Evolutionary conservation across 2,329 filamentous ascomycete species (phyloP), one percentile per base, ranked within the genome.

Genomic region (Colletotrichum musicola): DNA sequence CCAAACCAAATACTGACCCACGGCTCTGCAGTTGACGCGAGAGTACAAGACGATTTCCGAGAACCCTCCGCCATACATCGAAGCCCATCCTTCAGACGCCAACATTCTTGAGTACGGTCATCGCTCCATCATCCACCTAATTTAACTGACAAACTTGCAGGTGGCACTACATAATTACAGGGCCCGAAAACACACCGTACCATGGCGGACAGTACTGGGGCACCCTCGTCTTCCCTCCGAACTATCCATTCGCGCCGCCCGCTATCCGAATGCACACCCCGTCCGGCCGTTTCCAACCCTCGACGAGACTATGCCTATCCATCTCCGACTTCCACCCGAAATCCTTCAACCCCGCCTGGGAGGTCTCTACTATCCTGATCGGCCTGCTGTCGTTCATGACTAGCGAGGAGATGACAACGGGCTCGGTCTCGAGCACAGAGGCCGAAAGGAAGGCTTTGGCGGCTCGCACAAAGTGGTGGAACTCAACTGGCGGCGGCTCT

Each of bases 221-320:
- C 55, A 98, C 95, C 1, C 86, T 99, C 58, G 91, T 97, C 72
- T 99, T 99, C 80, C 96, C 96, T 16, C 89, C 95, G 9, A 95
- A 98, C 84, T 99, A 99, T 79, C 96, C 96, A 27, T 99, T 98
- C 81, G 95, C 95, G 13, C 96, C 96, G 38, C 96, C 96, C 4
- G 94, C 96, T 2, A 99, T 99, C 80, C 94, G 95, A 77, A 99
- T 99, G 96, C 96, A 98, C 85, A 99, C 96, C 0, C 96, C 96
- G 1, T 95, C 92, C 13, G 96, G 96, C 68, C 93, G 96, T 77
- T 99, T 99, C 83, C 94, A 97, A 79, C 94, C 95, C 2, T 96
- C 92, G 1, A 95, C 94, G 14, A 89, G 96, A 57, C 89, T 99
- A 22, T 99, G 96, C 77, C 91, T 99, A 55, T 97, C 93, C 77